Base-by-base conservation (phyloP, 2,329 filamentous ascomycete species). In the Fusarium sp. region DNA sequence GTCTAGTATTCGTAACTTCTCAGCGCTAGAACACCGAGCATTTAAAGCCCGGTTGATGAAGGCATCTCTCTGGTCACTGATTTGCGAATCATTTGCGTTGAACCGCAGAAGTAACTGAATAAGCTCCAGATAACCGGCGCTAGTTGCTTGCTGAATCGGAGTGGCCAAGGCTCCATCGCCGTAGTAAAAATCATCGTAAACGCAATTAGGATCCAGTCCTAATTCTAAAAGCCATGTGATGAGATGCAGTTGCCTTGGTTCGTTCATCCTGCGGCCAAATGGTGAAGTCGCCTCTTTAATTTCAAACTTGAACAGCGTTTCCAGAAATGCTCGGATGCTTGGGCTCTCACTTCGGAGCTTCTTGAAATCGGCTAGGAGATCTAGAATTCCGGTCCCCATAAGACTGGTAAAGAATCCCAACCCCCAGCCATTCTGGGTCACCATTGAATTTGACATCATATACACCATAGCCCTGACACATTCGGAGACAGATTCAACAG, bases 61-160 rank as follows among this genome's bases (percentile, higher is more conserved):
- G 3, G 10, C 41, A 4, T 7, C 2, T 17, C 12, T 1, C 17
- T 9, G 2, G 3, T 7, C 2, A 1, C 22, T 4, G 1, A 10
- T 3, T 12, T 8, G 15, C 17, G 22, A 22, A 27, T 18, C 3
- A 2, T 18, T 17, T 4, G 11, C 42, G 7, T 4, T 3, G 3
- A 14, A 45, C 5, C 42, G 25, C 14, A 45, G 4, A 20, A 45
- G 42, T 18, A 45, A 10, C 17, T 27, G 5, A 1, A 47, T 6
- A 5, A 47, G 20, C 4, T 47, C 14, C 2, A n/a, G 13, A 3
- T 17, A 5, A 1, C 27, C 27, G 0, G 20, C 20, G 0, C 3
- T 0, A 2, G 11, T 15, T 15, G 45, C 45, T 12, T 12, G 3
- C 8, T n/a, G 27, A 1, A 47, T 31, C 17, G 45, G 44, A 4